Evolutionary conservation across 176 grass and related monocot genomes (phyloP), one percentile per base, ranked within the genome.

Genomic region (Oryza australiensis): DNA sequence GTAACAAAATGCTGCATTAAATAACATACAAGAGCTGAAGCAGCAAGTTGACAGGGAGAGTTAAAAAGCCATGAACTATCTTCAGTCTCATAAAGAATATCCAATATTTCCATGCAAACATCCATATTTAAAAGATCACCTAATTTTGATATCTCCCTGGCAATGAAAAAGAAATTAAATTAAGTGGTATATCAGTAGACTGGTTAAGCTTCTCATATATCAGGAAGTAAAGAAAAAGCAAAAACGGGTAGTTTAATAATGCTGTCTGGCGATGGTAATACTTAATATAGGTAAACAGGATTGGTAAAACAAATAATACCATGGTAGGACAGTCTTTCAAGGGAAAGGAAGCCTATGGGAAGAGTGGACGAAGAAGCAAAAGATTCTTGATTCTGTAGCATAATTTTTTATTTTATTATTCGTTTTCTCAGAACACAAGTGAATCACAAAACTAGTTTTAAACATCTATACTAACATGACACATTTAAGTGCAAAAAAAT

Each of bases 71-170:
- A 64, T 16, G 88, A 93, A 18, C 46, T 92, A 13, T 85, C 86
- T 87, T 98, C 92, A 15, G 89, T 81, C 82, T 93, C 95, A 77
- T 93, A 94, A 65, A 98, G 86, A 84, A 98, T 26, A 93, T 98
- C 95, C 86, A 98, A 78, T 70, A 94, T 88, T 35, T 98, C 95
- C 86, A 93, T 94, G 84, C 95, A 94, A 53, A 90, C 86, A 74
- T 91, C 86, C 74, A 94, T 67, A 53, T 85, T 82, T 41, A 98
- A 43, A 64, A 75, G 85, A 38, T 91, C 92, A 51, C 92, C 95
- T 46, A 94, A 23, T 73, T 91, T 98, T 66, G 92, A 98, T 79
- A 98, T 79, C 86, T 87, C 86, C 55, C 90, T 98, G 84, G 23
- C 22, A 73, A 37, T 14, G 22, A 72, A 22, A 10, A 90, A 73